Conservation (phyloP, 2,329 filamentous ascomycete species). For the Trichoderma hamatum region DNA sequence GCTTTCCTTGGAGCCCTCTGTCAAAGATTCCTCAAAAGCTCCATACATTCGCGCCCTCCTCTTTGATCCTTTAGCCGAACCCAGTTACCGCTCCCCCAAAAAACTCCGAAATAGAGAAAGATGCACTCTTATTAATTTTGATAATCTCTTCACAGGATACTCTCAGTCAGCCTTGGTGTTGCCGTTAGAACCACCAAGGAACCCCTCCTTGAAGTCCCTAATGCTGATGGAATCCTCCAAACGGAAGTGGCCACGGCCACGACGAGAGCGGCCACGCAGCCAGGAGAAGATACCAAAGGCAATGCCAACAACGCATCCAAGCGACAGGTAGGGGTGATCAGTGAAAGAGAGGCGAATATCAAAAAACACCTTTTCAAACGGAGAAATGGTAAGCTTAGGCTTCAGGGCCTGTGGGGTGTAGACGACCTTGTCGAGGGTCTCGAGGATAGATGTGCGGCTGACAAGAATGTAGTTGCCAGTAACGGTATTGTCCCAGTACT, state of each 20-base stretch:
- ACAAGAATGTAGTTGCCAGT: slow-evolving; percentile 89
- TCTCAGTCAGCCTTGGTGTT: slow-evolving; percentile 43
- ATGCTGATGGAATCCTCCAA: slow-evolving; percentile 59
- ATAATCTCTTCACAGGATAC: not conserved
- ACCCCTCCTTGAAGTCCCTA: slow-evolving; percentile 64
- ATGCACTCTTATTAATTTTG: too few species aligned
- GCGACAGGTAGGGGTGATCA: slow-evolving; percentile 62
- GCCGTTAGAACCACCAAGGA: slow-evolving; percentile 53
- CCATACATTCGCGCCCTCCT: not conserved
- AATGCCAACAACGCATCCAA: slow-evolving; percentile 61
- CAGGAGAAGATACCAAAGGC: slow-evolving; percentile 56
- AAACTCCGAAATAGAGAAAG: slow-evolving; percentile 27
- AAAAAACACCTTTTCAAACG: slow-evolving; percentile 71
- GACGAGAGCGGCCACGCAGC: slow-evolving; percentile 58
- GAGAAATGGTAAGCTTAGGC: slow-evolving; percentile 75
- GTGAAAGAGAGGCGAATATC: slow-evolving; percentile 61
- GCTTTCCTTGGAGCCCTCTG: not conserved
- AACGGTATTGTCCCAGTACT: slow-evolving; percentile 91
- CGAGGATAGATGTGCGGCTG: slow-evolving; percentile 86
- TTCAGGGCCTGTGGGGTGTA: slow-evolving; percentile 70
- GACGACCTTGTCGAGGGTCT: slow-evolving; percentile 76
- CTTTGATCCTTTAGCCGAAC: slow-evolving; percentile 20
- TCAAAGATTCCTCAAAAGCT: not conserved
- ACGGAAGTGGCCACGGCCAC: slow-evolving; percentile 61
- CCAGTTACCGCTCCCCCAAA: not conserved